Conservation (phyloP, 2,329 filamentous ascomycete species). For the Claviceps pusilla region DNA sequence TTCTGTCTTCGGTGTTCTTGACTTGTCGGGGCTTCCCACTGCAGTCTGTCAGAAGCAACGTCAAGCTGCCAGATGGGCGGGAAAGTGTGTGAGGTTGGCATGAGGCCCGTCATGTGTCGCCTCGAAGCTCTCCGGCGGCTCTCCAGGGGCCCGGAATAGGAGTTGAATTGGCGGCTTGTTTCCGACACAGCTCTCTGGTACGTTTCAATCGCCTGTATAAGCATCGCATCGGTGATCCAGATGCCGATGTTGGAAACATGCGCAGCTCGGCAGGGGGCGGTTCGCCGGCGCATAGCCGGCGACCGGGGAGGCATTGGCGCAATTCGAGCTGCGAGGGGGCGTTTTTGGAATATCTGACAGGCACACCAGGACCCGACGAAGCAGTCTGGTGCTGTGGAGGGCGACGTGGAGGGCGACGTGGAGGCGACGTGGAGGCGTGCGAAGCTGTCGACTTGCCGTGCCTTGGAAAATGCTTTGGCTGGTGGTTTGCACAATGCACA, state of each 20-base stretch:
- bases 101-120: constrained; percentile 37
- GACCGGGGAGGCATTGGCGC: constrained; percentile 18
- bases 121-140: constrained; percentile 36
- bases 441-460: not conserved
- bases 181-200: constrained; percentile 11
- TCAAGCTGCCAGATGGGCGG: constrained; percentile 33
- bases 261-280: constrained; percentile 8
- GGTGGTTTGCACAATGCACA: not conserved
- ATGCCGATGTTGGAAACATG: constrained; percentile 11
- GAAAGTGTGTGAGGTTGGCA: constrained; percentile 22
- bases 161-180: constrained; percentile 21
- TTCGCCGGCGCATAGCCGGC: constrained; percentile 13
- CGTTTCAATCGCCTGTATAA: constrained; percentile 18
- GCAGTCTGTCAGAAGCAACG: constrained; percentile 31
- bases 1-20: constrained; percentile 14
- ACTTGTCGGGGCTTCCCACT: constrained; percentile 34
- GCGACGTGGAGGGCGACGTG: not conserved
- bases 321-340: not conserved
- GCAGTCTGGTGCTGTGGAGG: not conserved
- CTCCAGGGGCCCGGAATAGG: constrained; percentile 39
- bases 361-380: not conserved
- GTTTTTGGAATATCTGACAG: no score
- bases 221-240: constrained; percentile 19
- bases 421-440: not conserved
- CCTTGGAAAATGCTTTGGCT: not conserved